A percentile compares a stretch with the other conserved stretches of the same genome.
These are phyloP conservation scores for Fusarium nanum DNA, from an alignment of 2,329 filamentous ascomycete species.

Conservation along the genomic window DNA sequence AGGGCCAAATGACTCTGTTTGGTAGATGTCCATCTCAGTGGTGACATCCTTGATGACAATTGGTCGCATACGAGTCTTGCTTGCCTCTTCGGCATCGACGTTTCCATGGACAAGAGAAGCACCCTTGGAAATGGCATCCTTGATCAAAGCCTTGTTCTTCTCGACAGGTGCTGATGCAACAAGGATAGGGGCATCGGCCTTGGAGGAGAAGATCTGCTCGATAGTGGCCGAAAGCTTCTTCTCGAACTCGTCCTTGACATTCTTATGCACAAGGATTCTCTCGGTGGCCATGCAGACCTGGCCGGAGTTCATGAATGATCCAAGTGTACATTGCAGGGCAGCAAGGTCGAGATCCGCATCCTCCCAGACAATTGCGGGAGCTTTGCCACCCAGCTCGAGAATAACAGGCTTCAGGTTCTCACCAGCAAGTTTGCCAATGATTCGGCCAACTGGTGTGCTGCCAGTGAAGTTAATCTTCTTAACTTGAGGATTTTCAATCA, in stretches of 20 bases:
- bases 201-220: conserved; percentile 60
- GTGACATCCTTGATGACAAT: conserved; percentile 74
- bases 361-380: conserved; percentile 79
- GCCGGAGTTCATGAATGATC: conserved; percentile 78
- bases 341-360: conserved; percentile 82
- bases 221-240: conserved; percentile 55
- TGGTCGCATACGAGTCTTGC: conserved; percentile 65
- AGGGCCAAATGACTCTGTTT: conserved; percentile 82
- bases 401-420: conserved; percentile 82
- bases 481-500: conserved; percentile 75
- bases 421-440: conserved; percentile 77
- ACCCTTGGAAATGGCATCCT: conserved; percentile 76
- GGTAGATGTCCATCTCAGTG: conserved; percentile 77
- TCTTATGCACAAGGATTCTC: conserved; percentile 70
- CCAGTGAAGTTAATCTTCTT: conserved; percentile 92
- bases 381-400: conserved; percentile 87
- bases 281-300: conserved; percentile 92
- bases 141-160: conserved; percentile 74
- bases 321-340: conserved; percentile 74
- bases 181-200: conserved; percentile 74
- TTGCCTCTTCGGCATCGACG: conserved; percentile 48
- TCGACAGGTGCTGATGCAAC: conserved; percentile 73
- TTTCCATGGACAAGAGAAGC: conserved; percentile 62
- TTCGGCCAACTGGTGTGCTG: conserved; percentile 77
- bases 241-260: conserved; percentile 60